These are phyloP conservation scores for Physaria fendleri DNA, from an alignment of 345 rosid species.

Conservation along the genomic window DNA sequence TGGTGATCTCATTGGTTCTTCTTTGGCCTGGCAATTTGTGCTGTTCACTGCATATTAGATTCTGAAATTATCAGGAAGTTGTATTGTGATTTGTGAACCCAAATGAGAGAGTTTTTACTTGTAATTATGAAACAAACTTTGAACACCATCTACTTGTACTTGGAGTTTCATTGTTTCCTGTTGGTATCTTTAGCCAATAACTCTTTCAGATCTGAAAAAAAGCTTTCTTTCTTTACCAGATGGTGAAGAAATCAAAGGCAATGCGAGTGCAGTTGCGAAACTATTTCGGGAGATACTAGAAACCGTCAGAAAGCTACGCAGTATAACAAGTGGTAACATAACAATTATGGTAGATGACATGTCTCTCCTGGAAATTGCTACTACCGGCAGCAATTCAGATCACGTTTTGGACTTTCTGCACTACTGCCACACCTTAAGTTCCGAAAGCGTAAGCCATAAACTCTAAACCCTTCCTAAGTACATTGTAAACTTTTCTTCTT, in stretches of 20 bases:
- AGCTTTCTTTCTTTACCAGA: conserved; percentile 26
- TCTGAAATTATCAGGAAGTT: neutral
- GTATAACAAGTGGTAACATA: conserved; percentile 32
- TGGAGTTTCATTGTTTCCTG: neutral
- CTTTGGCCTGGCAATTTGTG: no score
- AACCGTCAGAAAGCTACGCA: conserved; percentile 37
- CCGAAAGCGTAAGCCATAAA: conserved; percentile 56
- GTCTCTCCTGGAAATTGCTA: conserved; percentile 78
- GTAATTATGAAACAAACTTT: neutral
- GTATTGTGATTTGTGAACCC: neutral
- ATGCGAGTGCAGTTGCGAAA: conserved; percentile 38
- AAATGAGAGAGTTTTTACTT: neutral
- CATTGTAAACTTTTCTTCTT: neutral
- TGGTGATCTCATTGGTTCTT: neutral
- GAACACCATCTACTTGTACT: neutral
- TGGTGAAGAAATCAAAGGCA: conserved; percentile 34
- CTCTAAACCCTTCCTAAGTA: neutral
- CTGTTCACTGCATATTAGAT: neutral
- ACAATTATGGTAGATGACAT: conserved; percentile 85
- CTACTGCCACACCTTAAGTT: conserved; percentile 69
- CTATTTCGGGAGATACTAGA: conserved; percentile 53
- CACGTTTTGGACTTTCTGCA: conserved; percentile 70
- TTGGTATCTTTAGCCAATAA: conserved; percentile 2
- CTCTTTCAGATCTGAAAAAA: neutral
- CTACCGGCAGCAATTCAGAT: conserved; percentile 47